These are phyloP conservation scores for Lignosus rhinocerotis DNA, from an alignment of 1,284 basidiomycete genomes.

Conservation along the genomic window DNA sequence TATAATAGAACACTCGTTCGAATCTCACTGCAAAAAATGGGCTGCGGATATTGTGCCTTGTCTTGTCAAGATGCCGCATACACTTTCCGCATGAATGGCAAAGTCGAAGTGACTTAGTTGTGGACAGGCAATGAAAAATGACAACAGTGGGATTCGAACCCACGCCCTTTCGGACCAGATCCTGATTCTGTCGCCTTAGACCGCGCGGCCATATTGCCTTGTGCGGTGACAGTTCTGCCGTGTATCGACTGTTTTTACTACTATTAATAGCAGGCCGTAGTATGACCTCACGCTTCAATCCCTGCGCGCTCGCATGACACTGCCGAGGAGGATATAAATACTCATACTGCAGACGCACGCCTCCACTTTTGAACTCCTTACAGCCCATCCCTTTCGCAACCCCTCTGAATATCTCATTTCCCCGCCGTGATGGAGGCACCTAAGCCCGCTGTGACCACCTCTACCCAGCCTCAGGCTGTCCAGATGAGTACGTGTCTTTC, in stretches of 20 bases:
- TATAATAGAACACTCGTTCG: slow-evolving; percentile 2
- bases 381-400: slow-evolving; percentile 1
- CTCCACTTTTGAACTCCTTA: neutral
- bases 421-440: slow-evolving; percentile 33
- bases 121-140: slow-evolving; percentile 3
- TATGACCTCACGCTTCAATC: neutral
- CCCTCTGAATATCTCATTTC: neutral
- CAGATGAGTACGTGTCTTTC: slow-evolving; percentile 50
- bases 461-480: slow-evolving; percentile 49
- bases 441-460: slow-evolving; percentile 41
- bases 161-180: slow-evolving; percentile 41
- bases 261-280: neutral
- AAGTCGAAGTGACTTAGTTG: too few relatives aligned
- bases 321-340: neutral
- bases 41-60: too few relatives aligned
- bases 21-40: too few relatives aligned
- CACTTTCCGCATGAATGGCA: too few relatives aligned
- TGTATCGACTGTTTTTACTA: too few relatives aligned
- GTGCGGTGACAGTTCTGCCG: too few relatives aligned
- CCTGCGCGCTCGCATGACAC: too few relatives aligned
- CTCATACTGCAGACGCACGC: neutral
- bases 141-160: slow-evolving; percentile 44
- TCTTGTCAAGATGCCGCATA: too few relatives aligned
- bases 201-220: slow-evolving; percentile 25
- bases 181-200: slow-evolving; percentile 26